Evolutionary conservation across 2,329 filamentous ascomycete genomes (phyloP).

Genomic region (Simplicillium sp.): DNA sequence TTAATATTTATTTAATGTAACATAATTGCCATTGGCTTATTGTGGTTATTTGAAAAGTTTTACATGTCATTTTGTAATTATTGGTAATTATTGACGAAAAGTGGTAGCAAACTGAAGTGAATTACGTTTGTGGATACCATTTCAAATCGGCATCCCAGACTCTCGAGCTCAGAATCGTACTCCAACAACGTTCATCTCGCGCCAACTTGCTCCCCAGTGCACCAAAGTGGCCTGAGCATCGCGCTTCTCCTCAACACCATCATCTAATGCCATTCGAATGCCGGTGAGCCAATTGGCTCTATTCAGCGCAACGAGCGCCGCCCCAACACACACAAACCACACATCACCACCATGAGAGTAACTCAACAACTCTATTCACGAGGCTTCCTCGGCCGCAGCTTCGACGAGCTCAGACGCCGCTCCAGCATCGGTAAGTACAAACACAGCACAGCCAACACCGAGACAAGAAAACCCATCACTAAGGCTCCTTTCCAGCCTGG

Average conservation of each 20-base stretch:
- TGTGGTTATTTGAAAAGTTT: no score
- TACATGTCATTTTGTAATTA: no score
- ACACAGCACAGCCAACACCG: not conserved
- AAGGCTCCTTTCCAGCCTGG: conserved; percentile 42
- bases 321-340: not conserved
- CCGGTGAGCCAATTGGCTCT: conserved; percentile 20
- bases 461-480: not conserved
- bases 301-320: not conserved
- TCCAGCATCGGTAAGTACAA: conserved; percentile 39
- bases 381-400: conserved; percentile 47
- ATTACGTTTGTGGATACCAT: no score
- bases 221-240: no score
- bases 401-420: conserved; percentile 50
- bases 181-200: not conserved
- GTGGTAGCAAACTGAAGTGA: no score
- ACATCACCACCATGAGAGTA: conserved; percentile 32
- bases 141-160: no score
- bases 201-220: not conserved
- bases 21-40: no score
- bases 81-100: no score
- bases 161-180: no score
- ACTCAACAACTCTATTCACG: conserved; percentile 33
- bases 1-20: no score
- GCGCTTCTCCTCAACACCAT: not conserved
- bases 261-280: conserved; percentile 12